Evolutionary conservation across 768 basidiomycete species (phyloP), one percentile per base, ranked within the genome.

Genomic region (Xerocomus potaroensis): DNA sequence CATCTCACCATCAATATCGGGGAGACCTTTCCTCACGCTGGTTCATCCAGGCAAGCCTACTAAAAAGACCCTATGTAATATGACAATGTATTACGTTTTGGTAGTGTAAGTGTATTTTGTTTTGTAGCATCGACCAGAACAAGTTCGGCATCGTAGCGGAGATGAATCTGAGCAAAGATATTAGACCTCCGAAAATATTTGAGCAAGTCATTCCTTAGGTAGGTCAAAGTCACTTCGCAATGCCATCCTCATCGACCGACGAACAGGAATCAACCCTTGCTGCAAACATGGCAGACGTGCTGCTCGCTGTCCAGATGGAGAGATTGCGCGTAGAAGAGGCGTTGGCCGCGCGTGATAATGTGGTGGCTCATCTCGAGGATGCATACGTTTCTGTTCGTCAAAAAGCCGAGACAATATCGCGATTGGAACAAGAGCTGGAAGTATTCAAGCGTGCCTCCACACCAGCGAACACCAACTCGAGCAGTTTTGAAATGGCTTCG

Each of bases 341-440:
- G 2, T 61, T 82, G 43, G 68, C 65, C 22, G 85, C 84, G 24
- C 78, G 85, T 32, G 85, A 88, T 56, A 74, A 72, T 24, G 77
- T 74, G 14, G 75, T 84, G 2, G 65, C 75, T 33, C 77, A 77
- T 24, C 73, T 88, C 11, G 70, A 75, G 26, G 75, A 79, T 37
- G 82, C 82, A 9, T 83, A 80, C 56, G 60, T 67, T 12, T 79
- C 80, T 0, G 68, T 87, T 54, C 74, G 75, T n/a, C 74, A 82
- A 58, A 85, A 86, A 64, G 71, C 74, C 1, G 68, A 70, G 18
- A 59, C 68, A 7, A 75, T 86, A 47, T 70, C 75, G 27, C 68
- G 61, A 7, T 59, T 84, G 35, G 72, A 78, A 51, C 65, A 68
- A 45, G 71, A 70, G 43, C 53, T 73, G 31, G 66, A 71, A 41